Evolutionary conservation across 2,329 filamentous ascomycete genomes (phyloP).

Genomic region (Madurella fahalii): DNA sequence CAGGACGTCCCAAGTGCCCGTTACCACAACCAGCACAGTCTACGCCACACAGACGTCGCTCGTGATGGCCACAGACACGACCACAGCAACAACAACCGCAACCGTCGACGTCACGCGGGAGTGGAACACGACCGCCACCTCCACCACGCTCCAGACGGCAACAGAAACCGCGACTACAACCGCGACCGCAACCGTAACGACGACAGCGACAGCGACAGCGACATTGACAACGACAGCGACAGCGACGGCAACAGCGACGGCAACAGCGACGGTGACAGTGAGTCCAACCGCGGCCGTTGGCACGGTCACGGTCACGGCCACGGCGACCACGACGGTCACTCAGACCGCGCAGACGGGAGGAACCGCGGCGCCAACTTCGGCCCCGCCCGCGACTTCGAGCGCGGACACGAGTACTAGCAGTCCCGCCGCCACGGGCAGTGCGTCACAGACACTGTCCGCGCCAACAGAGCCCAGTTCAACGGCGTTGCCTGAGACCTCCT

Average conservation of each 20-base stretch:
- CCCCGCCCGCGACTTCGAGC: not conserved
- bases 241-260: not conserved
- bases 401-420: not conserved
- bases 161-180: not conserved
- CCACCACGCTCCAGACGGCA: not conserved
- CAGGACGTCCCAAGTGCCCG: not conserved
- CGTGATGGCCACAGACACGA: not conserved
- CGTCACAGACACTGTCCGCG: no score
- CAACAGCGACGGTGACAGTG: not conserved
- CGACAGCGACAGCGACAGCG: not conserved
- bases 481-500: not conserved
- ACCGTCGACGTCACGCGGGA: not conserved
- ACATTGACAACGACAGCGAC: not conserved
- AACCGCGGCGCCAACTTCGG: not conserved
- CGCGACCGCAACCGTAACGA: not conserved
- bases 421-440: no score
- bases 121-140: not conserved
- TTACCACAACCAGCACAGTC: not conserved
- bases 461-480: not conserved
- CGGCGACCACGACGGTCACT: not conserved
- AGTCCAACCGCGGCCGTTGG: not conserved
- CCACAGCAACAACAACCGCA: not conserved
- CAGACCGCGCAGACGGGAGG: not conserved
- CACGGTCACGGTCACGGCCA: not conserved
- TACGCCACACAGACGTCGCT: conserved; percentile 3